A percentile compares a stretch with the other conserved stretches of the same genome.
Conservation (phyloP, 2,329 filamentous ascomycete genomes). For the Colletotrichum brevisporum region DNA sequence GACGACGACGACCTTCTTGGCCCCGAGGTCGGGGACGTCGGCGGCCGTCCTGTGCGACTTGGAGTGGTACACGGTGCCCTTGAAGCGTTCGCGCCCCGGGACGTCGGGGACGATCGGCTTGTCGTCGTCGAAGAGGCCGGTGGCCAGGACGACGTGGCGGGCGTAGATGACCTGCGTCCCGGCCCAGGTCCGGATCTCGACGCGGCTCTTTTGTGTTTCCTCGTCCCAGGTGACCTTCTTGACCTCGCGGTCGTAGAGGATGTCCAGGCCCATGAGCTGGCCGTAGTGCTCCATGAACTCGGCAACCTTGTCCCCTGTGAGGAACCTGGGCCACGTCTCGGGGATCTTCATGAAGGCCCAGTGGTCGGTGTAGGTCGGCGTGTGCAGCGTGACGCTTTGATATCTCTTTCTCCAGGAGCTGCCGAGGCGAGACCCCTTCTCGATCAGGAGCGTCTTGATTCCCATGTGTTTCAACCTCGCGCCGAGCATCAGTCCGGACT, state of each 20-base stretch:
- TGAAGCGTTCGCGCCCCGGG: constrained; percentile 55
- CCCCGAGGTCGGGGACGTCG: constrained; percentile 43
- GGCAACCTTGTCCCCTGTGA: constrained; percentile 61
- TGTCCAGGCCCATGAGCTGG: constrained; percentile 63
- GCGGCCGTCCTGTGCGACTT: constrained; percentile 57
- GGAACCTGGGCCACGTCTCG: constrained; percentile 48
- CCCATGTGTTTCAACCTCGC: constrained; percentile 48
- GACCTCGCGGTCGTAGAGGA: constrained; percentile 58
- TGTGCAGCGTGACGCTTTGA: constrained; percentile 45
- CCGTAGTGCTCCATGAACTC: constrained; percentile 64
- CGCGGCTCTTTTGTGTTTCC: constrained; percentile 53
- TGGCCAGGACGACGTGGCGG: constrained; percentile 63
- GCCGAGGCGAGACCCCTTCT: constrained; percentile 59
- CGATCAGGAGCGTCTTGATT: constrained; percentile 55
- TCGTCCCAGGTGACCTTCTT: constrained; percentile 56
- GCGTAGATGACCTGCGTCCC: constrained; percentile 49
- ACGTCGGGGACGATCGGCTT: constrained; percentile 56
- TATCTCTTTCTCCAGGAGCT: constrained; percentile 67
- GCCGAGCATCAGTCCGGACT: constrained; percentile 58
- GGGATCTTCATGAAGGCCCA: constrained; percentile 46
- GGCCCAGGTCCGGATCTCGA: constrained; percentile 46
- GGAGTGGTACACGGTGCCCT: constrained; percentile 60
- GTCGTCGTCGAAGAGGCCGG: constrained; percentile 59
- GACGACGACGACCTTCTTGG: constrained; percentile 62
- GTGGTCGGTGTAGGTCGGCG: constrained; percentile 45